Evolutionary conservation across 2,329 filamentous ascomycete genomes (phyloP).

Genomic region (Aureobasidium sp.): DNA sequence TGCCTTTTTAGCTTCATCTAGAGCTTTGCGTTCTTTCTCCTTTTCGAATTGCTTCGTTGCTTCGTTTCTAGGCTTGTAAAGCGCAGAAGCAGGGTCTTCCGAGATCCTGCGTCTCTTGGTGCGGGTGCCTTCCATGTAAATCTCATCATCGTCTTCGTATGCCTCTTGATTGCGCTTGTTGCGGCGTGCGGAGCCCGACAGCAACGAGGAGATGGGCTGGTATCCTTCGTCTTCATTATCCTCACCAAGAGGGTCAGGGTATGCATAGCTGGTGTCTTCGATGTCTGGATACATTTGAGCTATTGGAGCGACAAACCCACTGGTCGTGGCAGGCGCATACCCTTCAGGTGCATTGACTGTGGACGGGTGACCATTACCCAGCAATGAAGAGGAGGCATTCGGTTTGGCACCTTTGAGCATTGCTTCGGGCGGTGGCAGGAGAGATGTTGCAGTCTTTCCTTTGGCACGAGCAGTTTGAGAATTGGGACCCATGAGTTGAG

Average conservation of each 20-base stretch:
- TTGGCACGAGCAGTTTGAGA: neutral
- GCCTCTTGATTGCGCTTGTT: slow-evolving; percentile 20
- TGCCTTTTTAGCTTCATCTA: slow-evolving; percentile 33
- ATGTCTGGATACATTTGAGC: slow-evolving; percentile 25
- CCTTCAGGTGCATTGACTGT: slow-evolving; percentile 19
- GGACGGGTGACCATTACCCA: slow-evolving; percentile 10
- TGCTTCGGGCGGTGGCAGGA: slow-evolving; percentile 22
- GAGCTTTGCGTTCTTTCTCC: slow-evolving; percentile 33
- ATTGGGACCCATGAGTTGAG: slow-evolving; percentile 19
- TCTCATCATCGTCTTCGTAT: slow-evolving; percentile 22
- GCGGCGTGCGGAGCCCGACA: slow-evolving; percentile 15
- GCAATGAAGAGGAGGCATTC: neutral
- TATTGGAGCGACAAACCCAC: slow-evolving; percentile 21
- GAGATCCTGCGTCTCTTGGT: slow-evolving; percentile 27
- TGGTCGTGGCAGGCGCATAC: slow-evolving; percentile 23
- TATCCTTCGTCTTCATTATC: slow-evolving; percentile 22
- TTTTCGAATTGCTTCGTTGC: slow-evolving; percentile 40
- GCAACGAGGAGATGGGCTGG: slow-evolving; percentile 9
- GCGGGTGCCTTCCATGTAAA: slow-evolving; percentile 27
- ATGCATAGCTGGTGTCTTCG: slow-evolving; percentile 17
- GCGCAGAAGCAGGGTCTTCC: slow-evolving; percentile 16
- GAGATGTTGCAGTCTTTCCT: neutral
- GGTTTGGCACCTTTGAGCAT: slow-evolving; percentile 22
- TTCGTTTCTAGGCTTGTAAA: slow-evolving; percentile 29
- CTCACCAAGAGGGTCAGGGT: slow-evolving; percentile 21